Conservation (phyloP, 208 protist genomes). For the Wallacemonas sp. region DNA sequence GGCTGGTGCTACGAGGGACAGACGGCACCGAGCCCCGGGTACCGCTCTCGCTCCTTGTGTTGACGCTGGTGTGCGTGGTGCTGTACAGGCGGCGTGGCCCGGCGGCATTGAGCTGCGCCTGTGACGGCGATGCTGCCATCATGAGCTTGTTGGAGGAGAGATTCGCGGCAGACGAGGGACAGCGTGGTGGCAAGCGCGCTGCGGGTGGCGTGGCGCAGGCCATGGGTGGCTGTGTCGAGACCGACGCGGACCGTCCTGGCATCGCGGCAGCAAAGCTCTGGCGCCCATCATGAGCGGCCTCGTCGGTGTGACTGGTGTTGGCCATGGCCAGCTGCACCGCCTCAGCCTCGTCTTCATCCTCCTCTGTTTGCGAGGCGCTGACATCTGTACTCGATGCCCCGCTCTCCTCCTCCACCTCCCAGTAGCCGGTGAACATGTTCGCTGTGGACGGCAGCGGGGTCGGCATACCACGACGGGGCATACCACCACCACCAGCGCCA, state of each 20-base stretch:
- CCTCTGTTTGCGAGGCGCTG: constrained; percentile 49
- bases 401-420: constrained; percentile 46
- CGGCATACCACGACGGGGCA: constrained; percentile 39
- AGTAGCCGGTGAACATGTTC: constrained; percentile 60
- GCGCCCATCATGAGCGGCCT: constrained; percentile 4
- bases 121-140: too few species aligned
- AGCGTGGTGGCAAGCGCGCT: background rate
- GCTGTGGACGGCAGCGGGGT: constrained; percentile 59
- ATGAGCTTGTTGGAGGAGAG: background rate
- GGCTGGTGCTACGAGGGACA: background rate
- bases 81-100: too few species aligned
- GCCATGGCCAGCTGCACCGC: background rate
- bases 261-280: background rate
- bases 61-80: background rate
- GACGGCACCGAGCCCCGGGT: background rate
- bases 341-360: constrained; percentile 32
- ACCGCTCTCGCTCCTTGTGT: background rate
- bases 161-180: background rate
- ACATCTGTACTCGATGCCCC: constrained; percentile 53
- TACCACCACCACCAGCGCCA: background rate
- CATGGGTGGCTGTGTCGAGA: background rate
- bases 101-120: too few species aligned
- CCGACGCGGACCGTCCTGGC: background rate
- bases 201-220: background rate
- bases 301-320: background rate